phyloP scores from a whole-genome alignment of 305 asterid genomes.

The Coffea humblotiana region DNA sequence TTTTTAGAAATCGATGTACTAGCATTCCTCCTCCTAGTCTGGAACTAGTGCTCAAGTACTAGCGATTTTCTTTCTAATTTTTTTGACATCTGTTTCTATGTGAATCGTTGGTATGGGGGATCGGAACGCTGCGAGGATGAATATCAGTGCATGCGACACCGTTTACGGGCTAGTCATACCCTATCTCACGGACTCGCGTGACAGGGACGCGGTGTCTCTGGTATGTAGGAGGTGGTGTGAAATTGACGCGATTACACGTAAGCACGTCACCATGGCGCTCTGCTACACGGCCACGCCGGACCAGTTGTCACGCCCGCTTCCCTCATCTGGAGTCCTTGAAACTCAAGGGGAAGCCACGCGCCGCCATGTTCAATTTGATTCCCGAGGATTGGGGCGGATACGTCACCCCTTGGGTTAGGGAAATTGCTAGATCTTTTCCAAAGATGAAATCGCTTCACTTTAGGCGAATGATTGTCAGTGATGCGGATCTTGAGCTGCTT shows the following conservation, averaged over 20 bases:
- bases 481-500: constrained; percentile 74
- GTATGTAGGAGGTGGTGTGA: constrained; percentile 67
- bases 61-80: neutral
- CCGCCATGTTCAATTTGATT: constrained; percentile 90
- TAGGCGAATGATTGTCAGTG: constrained; percentile 88
- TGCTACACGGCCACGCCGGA: constrained; percentile 78
- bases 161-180: constrained; percentile 86
- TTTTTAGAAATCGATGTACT: neutral
- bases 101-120: constrained; percentile 27
- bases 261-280: constrained; percentile 84
- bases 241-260: constrained; percentile 79
- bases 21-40: neutral
- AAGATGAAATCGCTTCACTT: constrained; percentile 68
- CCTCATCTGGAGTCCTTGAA: constrained; percentile 76
- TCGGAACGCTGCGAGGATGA: constrained; percentile 11
- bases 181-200: constrained; percentile 66
- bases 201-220: constrained; percentile 63
- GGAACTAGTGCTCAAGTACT: no score
- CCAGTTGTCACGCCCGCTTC: constrained; percentile 55
- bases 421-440: constrained; percentile 44
- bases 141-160: constrained; percentile 47
- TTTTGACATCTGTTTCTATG: neutral
- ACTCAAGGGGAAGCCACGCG: constrained; percentile 97
- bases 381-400: constrained; percentile 97
- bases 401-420: constrained; percentile 75